Conservation (phyloP, 345 rosid species). For the Microthlaspi erraticum region DNA sequence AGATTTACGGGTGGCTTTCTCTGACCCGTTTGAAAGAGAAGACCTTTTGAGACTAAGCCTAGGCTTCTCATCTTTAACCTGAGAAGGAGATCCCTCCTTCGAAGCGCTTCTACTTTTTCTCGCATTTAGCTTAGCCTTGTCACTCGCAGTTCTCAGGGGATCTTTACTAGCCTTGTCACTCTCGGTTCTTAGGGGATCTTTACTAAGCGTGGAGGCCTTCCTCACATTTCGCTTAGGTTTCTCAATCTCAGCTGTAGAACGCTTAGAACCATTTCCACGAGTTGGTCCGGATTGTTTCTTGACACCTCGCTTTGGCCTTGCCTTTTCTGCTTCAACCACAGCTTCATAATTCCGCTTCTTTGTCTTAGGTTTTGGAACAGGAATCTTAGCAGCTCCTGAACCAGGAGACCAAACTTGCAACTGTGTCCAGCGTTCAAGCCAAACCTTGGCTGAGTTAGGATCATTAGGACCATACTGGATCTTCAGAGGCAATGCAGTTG, state of each 20-base stretch:
- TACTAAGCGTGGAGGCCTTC: slow-evolving; percentile 52
- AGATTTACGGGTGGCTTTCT: slow-evolving; percentile 42
- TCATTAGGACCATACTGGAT: slow-evolving; percentile 62
- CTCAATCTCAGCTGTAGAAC: slow-evolving; percentile 43
- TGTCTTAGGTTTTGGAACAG: slow-evolving; percentile 43
- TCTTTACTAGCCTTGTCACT: slow-evolving; percentile 61
- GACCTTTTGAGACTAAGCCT: slow-evolving; percentile 47
- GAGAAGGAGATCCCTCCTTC: slow-evolving; percentile 50
- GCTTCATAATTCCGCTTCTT: slow-evolving; percentile 47
- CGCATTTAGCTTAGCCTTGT: slow-evolving; percentile 53
- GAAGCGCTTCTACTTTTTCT: slow-evolving; percentile 52
- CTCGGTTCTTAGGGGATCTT: slow-evolving; percentile 51
- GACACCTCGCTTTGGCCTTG: slow-evolving; percentile 53
- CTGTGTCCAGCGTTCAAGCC: slow-evolving; percentile 85
- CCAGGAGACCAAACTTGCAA: slow-evolving; percentile 61
- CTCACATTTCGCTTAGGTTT: slow-evolving; percentile 58
- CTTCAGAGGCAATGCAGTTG: slow-evolving; percentile 51
- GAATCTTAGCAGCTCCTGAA: slow-evolving; percentile 48
- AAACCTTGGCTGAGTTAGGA: slow-evolving; percentile 64
- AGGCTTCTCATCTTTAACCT: slow-evolving; percentile 53
- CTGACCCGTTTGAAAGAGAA: slow-evolving; percentile 47
- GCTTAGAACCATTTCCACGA: slow-evolving; percentile 51
- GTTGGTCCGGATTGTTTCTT: slow-evolving; percentile 51
- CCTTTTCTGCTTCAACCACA: slow-evolving; percentile 46
- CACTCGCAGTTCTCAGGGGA: slow-evolving; percentile 51